Percentiles rank a stretch among this genome's conserved stretches.
Evolutionary conservation across 371 early-diverging fungal genomes (phyloP).

Genomic region (Syncephalastrum contaminatum): DNA sequence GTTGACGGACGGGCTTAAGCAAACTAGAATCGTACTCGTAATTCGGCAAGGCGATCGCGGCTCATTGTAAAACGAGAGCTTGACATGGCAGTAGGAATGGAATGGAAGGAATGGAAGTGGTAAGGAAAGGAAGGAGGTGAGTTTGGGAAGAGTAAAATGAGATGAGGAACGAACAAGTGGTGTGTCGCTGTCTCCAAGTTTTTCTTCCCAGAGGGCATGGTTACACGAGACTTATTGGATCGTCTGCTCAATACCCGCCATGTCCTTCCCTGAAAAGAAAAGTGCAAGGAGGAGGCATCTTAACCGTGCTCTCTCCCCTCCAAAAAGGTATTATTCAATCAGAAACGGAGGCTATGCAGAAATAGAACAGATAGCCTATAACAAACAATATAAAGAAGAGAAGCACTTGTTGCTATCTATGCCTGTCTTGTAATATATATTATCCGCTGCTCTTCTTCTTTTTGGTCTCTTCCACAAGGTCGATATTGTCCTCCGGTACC

Average conservation of each 20-base stretch:
- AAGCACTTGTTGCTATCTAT: too few relatives aligned
- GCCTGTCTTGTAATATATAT: too few relatives aligned
- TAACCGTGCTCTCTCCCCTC: too few relatives aligned
- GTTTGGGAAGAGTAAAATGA: slow-evolving; percentile 8
- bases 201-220: slow-evolving; percentile 1
- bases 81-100: slow-evolving; percentile 26
- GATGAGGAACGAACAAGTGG: background rate
- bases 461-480: slow-evolving; percentile 65
- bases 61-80: slow-evolving; percentile 54
- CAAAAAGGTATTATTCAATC: too few relatives aligned
- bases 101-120: slow-evolving; percentile 19
- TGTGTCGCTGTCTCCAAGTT: background rate
- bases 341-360: background rate
- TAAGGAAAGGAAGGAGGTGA: slow-evolving; percentile 16
- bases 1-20: too few relatives aligned
- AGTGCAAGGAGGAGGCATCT: too few relatives aligned
- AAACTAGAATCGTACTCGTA: slow-evolving; percentile 27
- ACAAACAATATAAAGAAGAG: background rate
- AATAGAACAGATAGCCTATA: background rate
- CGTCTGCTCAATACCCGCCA: slow-evolving; percentile 1
- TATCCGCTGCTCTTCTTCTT: slow-evolving; percentile 35
- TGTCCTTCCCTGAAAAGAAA: too few relatives aligned
- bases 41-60: slow-evolving; percentile 50
- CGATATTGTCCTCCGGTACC: slow-evolving; percentile 71
- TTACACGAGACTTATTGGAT: slow-evolving; percentile 17